Evolutionary conservation across 768 basidiomycete species (phyloP).

Genomic region (Auriscalpium microsporum): DNA sequence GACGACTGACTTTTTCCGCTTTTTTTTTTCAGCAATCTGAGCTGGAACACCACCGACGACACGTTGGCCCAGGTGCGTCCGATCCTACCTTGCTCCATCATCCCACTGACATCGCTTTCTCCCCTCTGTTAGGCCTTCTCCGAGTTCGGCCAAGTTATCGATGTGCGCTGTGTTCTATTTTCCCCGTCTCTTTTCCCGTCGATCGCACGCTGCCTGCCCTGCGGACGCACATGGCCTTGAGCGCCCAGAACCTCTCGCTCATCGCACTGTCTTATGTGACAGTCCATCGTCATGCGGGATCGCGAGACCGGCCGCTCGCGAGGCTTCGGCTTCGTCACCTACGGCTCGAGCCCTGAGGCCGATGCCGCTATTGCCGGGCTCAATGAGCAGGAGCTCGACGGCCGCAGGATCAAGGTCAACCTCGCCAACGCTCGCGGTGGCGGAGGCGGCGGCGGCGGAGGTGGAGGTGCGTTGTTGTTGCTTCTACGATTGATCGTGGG

Average conservation of each 20-base stretch:
- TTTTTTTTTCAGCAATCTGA: conserved; percentile 69
- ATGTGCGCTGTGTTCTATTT: conserved; percentile 63
- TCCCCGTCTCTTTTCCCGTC: not conserved
- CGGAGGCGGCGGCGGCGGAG: conserved; percentile 26
- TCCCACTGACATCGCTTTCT: conserved; percentile 31
- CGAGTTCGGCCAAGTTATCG: conserved; percentile 72
- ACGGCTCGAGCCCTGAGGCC: conserved; percentile 52
- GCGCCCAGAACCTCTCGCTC: not conserved
- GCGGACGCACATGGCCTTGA: not conserved
- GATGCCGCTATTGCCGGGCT: conserved; percentile 63
- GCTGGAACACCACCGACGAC: conserved; percentile 95
- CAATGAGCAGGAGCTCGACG: conserved; percentile 92
- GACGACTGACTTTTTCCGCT: conserved; percentile 47
- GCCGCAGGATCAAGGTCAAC: conserved; percentile 84
- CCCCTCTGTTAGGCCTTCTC: conserved; percentile 64
- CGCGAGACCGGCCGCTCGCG: conserved; percentile 95
- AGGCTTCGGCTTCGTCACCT: conserved; percentile 96
- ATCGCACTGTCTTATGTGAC: conserved; percentile 18
- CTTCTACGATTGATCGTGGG: not conserved
- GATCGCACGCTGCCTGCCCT: not conserved
- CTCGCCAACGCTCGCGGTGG: conserved; percentile 60
- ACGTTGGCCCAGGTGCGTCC: conserved; percentile 80
- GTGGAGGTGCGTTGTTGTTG: not conserved
- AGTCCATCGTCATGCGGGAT: conserved; percentile 98
- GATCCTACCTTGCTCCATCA: conserved; percentile 29